A percentile compares a stretch with the other conserved stretches of the same genome.
These are phyloP conservation scores for Encephalitozoon intestinalis DNA, from an alignment of 371 early-diverging fungal genomes.

Conservation along the genomic window DNA sequence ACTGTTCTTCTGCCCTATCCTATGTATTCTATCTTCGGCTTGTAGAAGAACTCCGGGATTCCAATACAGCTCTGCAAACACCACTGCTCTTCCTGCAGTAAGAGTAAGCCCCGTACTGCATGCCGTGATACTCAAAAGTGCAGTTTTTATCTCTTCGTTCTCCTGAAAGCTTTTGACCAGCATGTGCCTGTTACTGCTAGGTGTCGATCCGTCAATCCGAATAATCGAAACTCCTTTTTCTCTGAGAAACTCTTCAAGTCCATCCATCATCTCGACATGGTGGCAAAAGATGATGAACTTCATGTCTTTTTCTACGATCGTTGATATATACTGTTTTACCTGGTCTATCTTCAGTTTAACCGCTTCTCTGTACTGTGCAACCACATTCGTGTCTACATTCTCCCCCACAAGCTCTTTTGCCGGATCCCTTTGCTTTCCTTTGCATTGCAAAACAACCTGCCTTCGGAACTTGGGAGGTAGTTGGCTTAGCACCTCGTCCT, in stretches of 20 bases:
- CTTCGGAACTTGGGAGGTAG: slow-evolving; percentile 62
- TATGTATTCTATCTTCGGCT: slow-evolving; percentile 63
- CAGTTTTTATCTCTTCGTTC: slow-evolving; percentile 59
- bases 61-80: slow-evolving; percentile 68
- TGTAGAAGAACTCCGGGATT: slow-evolving; percentile 65
- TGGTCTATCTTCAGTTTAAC: slow-evolving; percentile 61
- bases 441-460: slow-evolving; percentile 53
- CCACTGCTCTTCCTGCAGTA: slow-evolving; percentile 63
- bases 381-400: slow-evolving; percentile 5
- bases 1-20: slow-evolving; percentile 63
- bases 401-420: slow-evolving; percentile 19
- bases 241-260: slow-evolving; percentile 50
- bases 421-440: neutral
- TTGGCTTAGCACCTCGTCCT: slow-evolving; percentile 62
- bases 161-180: slow-evolving; percentile 60
- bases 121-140: slow-evolving; percentile 63
- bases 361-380: slow-evolving; percentile 45
- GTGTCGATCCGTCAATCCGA: slow-evolving; percentile 64
- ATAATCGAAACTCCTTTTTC: slow-evolving; percentile 59
- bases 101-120: slow-evolving; percentile 65
- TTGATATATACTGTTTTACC: slow-evolving; percentile 62
- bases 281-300: slow-evolving; percentile 66
- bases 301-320: slow-evolving; percentile 58
- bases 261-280: slow-evolving; percentile 62
- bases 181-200: slow-evolving; percentile 47